These are phyloP conservation scores for Mastigamoeba balamuthi DNA, from an alignment of 78 protist genomes.

Conservation along the genomic window DNA sequence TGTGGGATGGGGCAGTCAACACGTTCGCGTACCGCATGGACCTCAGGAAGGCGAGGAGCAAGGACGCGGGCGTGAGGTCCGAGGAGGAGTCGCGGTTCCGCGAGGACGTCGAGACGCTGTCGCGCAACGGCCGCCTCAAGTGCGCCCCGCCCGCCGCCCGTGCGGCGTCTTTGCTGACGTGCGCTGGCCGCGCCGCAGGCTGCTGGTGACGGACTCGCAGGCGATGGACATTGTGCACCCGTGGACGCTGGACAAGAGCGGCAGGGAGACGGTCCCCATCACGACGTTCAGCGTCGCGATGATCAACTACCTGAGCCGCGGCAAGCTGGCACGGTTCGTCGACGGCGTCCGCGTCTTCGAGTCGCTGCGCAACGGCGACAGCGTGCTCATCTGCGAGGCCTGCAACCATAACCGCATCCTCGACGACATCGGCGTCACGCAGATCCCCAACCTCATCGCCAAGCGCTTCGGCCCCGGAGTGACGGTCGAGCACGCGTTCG, in stretches of 20 bases:
- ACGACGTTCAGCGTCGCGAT: constrained; percentile 29
- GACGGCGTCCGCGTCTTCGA: background rate
- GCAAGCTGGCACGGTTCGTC: background rate
- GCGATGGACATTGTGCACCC: constrained; percentile 5
- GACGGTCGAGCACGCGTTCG: constrained; percentile 3
- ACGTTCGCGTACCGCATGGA: background rate
- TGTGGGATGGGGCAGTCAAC: background rate
- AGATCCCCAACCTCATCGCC: background rate
- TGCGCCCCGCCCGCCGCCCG: background rate
- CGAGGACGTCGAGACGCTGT: background rate
- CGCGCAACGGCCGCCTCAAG: background rate
- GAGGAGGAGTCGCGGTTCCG: background rate
- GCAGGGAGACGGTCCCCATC: background rate
- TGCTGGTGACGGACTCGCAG: background rate
- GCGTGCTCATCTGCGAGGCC: constrained; percentile 20
- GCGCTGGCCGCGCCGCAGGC: background rate
- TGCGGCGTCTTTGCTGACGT: background rate
- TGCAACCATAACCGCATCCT: constrained; percentile 29
- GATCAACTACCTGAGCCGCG: constrained; percentile 14
- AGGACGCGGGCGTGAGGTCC: background rate
- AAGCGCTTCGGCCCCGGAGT: background rate
- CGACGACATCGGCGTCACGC: constrained; percentile 12
- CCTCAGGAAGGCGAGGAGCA: background rate
- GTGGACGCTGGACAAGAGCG: background rate
- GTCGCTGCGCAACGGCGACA: background rate